phyloP scores from a whole-genome alignment of 495 filamentous ascomycete species.

The Penicillium atrosanguineum region DNA sequence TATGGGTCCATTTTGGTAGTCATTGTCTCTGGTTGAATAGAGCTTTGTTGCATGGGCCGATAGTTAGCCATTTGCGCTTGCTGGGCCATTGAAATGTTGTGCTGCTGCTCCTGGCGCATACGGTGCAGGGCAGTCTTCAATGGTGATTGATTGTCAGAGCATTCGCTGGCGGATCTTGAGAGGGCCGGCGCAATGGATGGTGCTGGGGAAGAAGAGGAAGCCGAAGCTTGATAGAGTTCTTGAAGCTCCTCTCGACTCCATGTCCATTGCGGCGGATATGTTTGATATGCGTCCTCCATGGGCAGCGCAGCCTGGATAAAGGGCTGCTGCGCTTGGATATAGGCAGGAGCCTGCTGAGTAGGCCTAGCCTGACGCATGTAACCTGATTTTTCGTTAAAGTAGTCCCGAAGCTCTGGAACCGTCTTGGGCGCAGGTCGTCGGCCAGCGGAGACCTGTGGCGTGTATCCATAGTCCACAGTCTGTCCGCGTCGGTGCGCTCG shows the following conservation, averaged over 20 bases:
- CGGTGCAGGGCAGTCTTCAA: constrained; percentile 17
- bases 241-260: constrained; percentile 41
- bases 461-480: constrained; percentile 69
- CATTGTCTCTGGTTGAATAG: constrained; percentile 39
- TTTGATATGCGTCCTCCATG: constrained; percentile 14
- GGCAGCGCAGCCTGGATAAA: constrained; percentile 6
- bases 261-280: constrained; percentile 22
- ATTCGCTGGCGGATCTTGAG: constrained; percentile 24
- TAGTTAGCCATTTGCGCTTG: constrained; percentile 20
- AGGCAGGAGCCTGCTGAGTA: constrained; percentile 17
- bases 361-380: constrained; percentile 9
- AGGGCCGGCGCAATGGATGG: constrained; percentile 18
- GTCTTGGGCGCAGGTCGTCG: constrained; percentile 24
- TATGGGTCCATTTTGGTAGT: constrained; percentile 52
- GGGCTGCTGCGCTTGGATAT: constrained; percentile 12
- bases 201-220: constrained; percentile 10
- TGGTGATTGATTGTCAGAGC: constrained; percentile 17
- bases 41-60: constrained; percentile 33
- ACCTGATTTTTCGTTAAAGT: constrained; percentile 36
- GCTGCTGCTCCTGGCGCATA: constrained; percentile 21
- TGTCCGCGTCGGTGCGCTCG: constrained; percentile 69
- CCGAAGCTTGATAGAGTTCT: constrained; percentile 19
- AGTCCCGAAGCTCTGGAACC: constrained; percentile 30
- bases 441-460: constrained; percentile 34
- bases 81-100: constrained; percentile 6